Conservation (phyloP, 2,329 filamentous ascomycete species). For the Hypoxylon sp. region DNA sequence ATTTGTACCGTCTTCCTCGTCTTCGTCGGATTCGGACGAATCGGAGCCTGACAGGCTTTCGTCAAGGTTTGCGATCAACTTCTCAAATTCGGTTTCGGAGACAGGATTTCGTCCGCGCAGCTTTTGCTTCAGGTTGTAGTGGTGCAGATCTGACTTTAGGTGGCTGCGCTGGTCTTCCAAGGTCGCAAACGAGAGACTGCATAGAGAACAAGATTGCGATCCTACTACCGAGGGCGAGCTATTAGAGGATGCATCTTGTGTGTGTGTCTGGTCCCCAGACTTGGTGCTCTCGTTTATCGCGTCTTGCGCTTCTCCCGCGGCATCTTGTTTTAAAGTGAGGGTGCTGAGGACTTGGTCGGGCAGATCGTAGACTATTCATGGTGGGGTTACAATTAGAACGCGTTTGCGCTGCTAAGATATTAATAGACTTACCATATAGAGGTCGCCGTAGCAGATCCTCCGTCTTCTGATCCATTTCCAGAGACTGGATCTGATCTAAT, state of each 20-base stretch:
- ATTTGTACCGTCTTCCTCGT: constrained; percentile 58
- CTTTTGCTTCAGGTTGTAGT: constrained; percentile 95
- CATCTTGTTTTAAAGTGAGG: constrained; percentile 66
- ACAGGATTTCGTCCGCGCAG: constrained; percentile 76
- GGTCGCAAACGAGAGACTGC: constrained; percentile 73
- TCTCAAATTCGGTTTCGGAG: constrained; percentile 84
- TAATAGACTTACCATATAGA: constrained; percentile 59
- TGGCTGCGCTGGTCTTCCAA: constrained; percentile 86
- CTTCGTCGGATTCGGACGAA: constrained; percentile 74
- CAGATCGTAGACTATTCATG: constrained; percentile 77
- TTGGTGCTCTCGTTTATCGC: constrained; percentile 39
- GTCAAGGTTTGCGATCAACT: constrained; percentile 83
- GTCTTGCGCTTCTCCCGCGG: constrained; percentile 43
- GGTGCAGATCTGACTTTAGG: constrained; percentile 87
- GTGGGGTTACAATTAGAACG: constrained; percentile 38
- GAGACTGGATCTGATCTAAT: background rate
- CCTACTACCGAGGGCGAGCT: constrained; percentile 57
- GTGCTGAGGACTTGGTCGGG: constrained; percentile 76
- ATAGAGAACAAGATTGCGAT: constrained; percentile 83
- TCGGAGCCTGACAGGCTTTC: constrained; percentile 93
- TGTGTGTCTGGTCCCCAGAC: constrained; percentile 33
- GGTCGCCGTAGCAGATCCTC: constrained; percentile 60
- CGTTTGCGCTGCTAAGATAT: no score
- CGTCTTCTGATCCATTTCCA: constrained; percentile 50
- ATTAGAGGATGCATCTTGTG: constrained; percentile 32